Conservation (phyloP, 2,329 filamentous ascomycete species). For the Neofusicoccum kwambonambiense region DNA sequence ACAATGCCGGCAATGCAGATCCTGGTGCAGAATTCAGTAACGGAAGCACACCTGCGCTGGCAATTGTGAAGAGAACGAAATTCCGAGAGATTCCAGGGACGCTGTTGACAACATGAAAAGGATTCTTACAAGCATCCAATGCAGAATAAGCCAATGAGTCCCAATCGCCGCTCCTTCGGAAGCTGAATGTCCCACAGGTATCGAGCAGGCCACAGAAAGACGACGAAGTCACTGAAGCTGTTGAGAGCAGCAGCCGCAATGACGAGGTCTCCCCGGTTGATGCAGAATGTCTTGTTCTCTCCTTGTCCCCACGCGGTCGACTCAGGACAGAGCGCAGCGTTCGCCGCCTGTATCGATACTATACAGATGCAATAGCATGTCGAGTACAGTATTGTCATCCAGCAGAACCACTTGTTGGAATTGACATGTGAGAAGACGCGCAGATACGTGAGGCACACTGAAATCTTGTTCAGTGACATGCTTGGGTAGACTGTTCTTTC, state of each 20-base stretch:
- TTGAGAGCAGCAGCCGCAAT: constrained; percentile 29
- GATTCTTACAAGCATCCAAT: constrained; percentile 23
- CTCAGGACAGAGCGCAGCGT: constrained; percentile 30
- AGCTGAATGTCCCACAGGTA: constrained; percentile 29
- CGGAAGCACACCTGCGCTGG: too few relatives aligned
- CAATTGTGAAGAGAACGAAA: too few relatives aligned
- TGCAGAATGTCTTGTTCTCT: constrained; percentile 31
- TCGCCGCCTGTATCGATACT: constrained; percentile 23
- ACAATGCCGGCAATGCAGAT: constrained; percentile 31
- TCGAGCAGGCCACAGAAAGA: constrained; percentile 33
- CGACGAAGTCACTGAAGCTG: constrained; percentile 32
- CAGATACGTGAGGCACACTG: constrained; percentile 30
- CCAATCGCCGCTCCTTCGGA: constrained; percentile 29
- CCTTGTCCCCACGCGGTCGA: constrained; percentile 29
- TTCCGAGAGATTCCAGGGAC: constrained; percentile 23
- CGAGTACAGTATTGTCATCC: not conserved
- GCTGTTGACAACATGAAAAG: too few relatives aligned
- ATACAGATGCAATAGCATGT: constrained; percentile 27
- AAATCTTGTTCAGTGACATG: constrained; percentile 29
- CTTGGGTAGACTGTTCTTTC: constrained; percentile 24
- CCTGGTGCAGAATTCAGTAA: not conserved
- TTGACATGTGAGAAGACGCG: constrained; percentile 29
- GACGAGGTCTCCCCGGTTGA: constrained; percentile 26
- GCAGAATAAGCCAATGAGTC: constrained; percentile 31
- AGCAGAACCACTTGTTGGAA: constrained; percentile 30